These are phyloP conservation scores for Cercospora sp. DNA, from an alignment of 2,329 filamentous ascomycete genomes.

Conservation along the genomic window DNA sequence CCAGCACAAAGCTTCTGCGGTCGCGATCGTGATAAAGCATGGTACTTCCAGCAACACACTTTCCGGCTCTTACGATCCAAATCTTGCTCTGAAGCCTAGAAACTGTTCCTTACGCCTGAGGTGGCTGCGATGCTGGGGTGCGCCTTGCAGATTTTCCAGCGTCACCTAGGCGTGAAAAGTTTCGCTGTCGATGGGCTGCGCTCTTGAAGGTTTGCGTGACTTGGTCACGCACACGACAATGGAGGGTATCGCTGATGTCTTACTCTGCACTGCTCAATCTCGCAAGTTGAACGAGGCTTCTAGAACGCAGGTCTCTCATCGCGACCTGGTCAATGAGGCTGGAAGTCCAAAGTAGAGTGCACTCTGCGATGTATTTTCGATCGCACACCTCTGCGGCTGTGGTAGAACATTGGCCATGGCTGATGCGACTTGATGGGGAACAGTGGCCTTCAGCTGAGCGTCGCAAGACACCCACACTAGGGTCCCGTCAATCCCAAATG, in stretches of 20 bases:
- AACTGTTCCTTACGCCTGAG: neutral
- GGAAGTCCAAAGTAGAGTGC: slow-evolving; percentile 5
- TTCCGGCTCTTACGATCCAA: neutral
- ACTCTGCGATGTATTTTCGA: slow-evolving; percentile 1
- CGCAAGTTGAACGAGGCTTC: neutral
- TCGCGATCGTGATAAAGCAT: neutral
- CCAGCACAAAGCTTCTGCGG: neutral
- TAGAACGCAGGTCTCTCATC: neutral
- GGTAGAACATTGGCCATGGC: neutral
- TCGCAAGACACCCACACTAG: neutral
- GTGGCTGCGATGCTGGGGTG: neutral
- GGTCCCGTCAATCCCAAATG: neutral
- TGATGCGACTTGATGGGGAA: neutral
- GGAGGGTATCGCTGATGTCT: neutral
- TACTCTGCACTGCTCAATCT: neutral
- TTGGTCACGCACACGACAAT: neutral
- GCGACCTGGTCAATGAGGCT: neutral
- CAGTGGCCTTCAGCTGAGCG: neutral
- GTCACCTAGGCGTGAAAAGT: neutral
- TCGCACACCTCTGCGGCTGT: neutral
- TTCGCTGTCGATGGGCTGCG: neutral
- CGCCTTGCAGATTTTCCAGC: neutral
- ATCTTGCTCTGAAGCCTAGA: neutral
- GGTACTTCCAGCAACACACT: neutral
- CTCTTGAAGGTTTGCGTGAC: neutral